These are phyloP conservation scores for Fraxinus xanthoxyloides DNA, from an alignment of 305 asterid genomes.

Conservation along the genomic window DNA sequence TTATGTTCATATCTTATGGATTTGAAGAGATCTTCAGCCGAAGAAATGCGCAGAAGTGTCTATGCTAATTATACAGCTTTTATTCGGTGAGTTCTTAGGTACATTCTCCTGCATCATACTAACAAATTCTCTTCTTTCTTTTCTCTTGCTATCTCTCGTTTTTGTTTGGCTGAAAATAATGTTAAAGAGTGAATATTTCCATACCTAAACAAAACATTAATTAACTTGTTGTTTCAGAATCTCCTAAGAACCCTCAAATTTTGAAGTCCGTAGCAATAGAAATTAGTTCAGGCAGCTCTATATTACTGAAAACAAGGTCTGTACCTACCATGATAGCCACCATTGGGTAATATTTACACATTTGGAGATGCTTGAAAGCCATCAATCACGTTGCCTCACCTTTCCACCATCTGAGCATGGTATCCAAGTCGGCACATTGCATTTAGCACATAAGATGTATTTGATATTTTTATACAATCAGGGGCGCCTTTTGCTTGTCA, in stretches of 20 bases:
- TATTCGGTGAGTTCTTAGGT: conserved; percentile 69
- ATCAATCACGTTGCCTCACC: background rate
- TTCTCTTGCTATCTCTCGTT: background rate
- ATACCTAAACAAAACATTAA: background rate
- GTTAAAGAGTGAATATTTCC: background rate
- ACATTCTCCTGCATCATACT: background rate
- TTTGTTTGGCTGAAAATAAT: conserved; percentile 12
- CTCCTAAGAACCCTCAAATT: background rate
- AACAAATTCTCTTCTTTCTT: conserved; percentile 6
- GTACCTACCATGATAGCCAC: background rate
- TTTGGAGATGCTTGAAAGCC: background rate
- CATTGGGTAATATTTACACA: background rate
- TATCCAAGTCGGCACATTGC: background rate
- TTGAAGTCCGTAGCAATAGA: background rate
- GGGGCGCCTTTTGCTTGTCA: background rate
- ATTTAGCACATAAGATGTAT: background rate
- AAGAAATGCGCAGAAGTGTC: conserved; percentile 98
- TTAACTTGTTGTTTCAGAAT: background rate
- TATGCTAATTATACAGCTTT: conserved; percentile 95
- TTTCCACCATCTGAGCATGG: background rate
- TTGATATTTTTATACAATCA: background rate
- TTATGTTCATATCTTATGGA: conserved; percentile 88
- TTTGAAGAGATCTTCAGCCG: conserved; percentile 96
- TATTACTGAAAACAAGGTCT: background rate
- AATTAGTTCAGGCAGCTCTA: background rate